A percentile compares a stretch with the other conserved stretches of the same genome.
Conservation (phyloP, 1,284 basidiomycete genomes). For the Ceratobasidium sp. region DNA sequence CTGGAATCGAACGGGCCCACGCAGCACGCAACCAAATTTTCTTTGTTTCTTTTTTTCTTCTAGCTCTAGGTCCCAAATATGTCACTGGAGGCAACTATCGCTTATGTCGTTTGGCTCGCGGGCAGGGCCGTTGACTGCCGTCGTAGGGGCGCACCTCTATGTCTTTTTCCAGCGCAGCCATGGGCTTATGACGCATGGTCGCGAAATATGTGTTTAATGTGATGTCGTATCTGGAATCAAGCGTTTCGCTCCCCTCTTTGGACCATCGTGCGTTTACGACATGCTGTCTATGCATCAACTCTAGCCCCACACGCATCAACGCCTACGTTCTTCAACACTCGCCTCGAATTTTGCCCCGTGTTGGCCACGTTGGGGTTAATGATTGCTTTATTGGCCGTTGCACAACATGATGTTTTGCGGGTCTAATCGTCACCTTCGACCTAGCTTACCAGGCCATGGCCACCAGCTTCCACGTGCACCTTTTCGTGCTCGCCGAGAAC, state of each 20-base stretch:
- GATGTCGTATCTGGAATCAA: constrained; percentile 42
- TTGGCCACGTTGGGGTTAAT: not conserved
- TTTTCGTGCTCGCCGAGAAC: constrained; percentile 8
- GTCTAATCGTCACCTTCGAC: not conserved
- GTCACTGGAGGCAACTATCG: not conserved
- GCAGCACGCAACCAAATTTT: constrained; percentile 5
- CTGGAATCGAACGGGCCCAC: not conserved
- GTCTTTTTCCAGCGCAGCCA: constrained; percentile 4
- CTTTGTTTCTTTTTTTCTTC: constrained; percentile 7
- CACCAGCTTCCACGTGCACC: not conserved
- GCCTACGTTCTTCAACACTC: not conserved
- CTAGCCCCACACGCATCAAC: not conserved
- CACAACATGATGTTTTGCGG: not conserved
- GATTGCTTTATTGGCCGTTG: not conserved
- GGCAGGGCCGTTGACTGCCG: constrained; percentile 17
- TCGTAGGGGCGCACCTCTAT: not conserved
- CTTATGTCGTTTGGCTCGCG: constrained; percentile 20
- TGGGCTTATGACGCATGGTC: constrained; percentile 24
- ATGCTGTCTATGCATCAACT: not conserved
- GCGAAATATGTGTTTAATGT: constrained; percentile 31
- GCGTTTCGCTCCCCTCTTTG: constrained; percentile 25
- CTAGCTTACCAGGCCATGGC: not conserved
- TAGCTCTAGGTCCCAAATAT: constrained; percentile 34
- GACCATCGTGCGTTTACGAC: not conserved
- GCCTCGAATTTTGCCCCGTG: not conserved